phyloP scores from a whole-genome alignment of 805 yeast genomes.

The Candida chilensis region DNA sequence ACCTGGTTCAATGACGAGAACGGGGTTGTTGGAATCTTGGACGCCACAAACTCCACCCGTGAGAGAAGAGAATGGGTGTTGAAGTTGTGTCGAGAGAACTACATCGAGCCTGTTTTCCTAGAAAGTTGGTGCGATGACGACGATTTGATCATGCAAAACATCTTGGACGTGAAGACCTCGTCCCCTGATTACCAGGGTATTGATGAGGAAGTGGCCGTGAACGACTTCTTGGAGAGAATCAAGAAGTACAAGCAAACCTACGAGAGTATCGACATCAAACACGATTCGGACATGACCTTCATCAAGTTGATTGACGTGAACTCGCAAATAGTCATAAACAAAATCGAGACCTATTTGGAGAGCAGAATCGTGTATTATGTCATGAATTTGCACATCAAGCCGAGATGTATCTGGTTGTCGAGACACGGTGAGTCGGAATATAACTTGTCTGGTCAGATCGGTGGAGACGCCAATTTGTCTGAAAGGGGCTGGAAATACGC shows the following conservation, averaged over 20 bases:
- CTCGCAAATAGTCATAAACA: constrained; percentile 80
- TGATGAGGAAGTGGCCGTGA: constrained; percentile 63
- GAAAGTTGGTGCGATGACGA: constrained; percentile 89
- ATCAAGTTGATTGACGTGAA: constrained; percentile 84
- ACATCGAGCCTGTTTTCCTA: constrained; percentile 82
- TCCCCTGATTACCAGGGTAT: constrained; percentile 72
- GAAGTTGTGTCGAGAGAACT: constrained; percentile 49
- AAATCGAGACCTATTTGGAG: constrained; percentile 81
- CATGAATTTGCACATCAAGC: constrained; percentile 91
- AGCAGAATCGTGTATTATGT: constrained; percentile 91
- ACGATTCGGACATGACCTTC: constrained; percentile 64
- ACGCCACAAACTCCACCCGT: constrained; percentile 84
- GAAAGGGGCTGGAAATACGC: constrained; percentile 84
- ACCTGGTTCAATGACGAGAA: constrained; percentile 73
- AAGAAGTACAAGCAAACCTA: constrained; percentile 65
- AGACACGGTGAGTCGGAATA: constrained; percentile 94
- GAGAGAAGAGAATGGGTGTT: constrained; percentile 60
- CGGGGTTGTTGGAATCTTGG: constrained; percentile 88
- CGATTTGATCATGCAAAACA: constrained; percentile 67
- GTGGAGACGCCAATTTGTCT: constrained; percentile 86
- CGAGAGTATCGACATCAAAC: constrained; percentile 57
- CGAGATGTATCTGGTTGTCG: constrained; percentile 86
- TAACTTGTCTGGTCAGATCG: constrained; percentile 89
- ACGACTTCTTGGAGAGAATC: constrained; percentile 69
- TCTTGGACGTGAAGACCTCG: constrained; percentile 77